Base-by-base conservation (phyloP, 1,284 basidiomycete genomes). In the Butyriboletus appendiculatus region DNA sequence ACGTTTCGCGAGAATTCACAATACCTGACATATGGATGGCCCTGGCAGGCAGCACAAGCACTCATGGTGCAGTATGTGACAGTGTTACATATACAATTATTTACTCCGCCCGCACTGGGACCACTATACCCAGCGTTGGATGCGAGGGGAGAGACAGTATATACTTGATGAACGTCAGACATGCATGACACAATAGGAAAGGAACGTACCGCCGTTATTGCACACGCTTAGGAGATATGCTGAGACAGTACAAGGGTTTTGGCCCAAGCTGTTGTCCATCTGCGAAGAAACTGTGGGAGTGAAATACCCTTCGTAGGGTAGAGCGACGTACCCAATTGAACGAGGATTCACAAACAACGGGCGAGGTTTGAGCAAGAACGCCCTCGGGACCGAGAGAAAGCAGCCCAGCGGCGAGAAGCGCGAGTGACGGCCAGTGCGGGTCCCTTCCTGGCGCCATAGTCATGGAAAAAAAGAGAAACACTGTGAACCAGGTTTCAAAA, bases 21-120 rank as follows among this genome's bases (percentile, higher is more conserved):
- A 50, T 56, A 63, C 70, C 48, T 49, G 35, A 59, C 33, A 22
- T 48, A 52, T 15, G 56, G 58, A n/a, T 28, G 38, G 16, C 63
- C 61, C 47, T 76, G 73, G 52, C 73, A 75, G 22, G 58, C 28
- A 20, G 60, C 62, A 45, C 73, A 75, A 11, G 73, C 74, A 38
- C 65, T 67, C 11, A 73, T 41, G 38, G 64, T 18, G 8, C 55
- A 63, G 50, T 75, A 74, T 2, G 64, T 60, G 40, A 75, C 10
- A 28, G 0, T 4, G 10, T 11, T 73, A 46, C 75, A 75, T 37
- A 60, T 52, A 48, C 74, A 75, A 6, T 10, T 1, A 33, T 66
- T 62, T 45, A 45, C 40, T 37, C 59, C 7, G 38, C 24, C 16
- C 33, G 20, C 56, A 14, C 40, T 43, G 24, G 70, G 72, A 10